Evolutionary conservation across 2,329 filamentous ascomycete genomes (phyloP).

Genomic region (Basipetospora chlamydospora): DNA sequence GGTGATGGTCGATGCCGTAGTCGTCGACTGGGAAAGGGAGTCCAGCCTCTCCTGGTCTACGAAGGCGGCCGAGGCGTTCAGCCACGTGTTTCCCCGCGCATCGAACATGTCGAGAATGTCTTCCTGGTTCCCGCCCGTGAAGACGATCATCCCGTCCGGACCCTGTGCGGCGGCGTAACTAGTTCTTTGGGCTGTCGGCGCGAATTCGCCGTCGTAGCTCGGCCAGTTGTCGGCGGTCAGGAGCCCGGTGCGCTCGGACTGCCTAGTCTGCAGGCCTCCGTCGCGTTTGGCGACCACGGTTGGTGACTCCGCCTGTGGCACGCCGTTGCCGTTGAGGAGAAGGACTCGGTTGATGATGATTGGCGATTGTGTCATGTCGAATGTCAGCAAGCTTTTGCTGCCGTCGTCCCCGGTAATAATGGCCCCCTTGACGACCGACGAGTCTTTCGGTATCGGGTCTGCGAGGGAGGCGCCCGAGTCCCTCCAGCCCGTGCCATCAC

Average conservation of each 20-base stretch:
- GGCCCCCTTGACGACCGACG: constrained; percentile 41
- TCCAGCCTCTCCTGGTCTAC: constrained; percentile 25
- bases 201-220: constrained; percentile 59
- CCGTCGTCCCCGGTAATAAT: constrained; percentile 59
- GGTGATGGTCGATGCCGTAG: constrained; percentile 10
- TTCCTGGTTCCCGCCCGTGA: constrained; percentile 58
- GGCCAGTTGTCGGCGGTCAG: constrained; percentile 56
- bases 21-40: constrained; percentile 10
- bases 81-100: constrained; percentile 60
- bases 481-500: constrained; percentile 46
- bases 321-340: constrained; percentile 47
- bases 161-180: constrained; percentile 60
- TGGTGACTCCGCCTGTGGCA: constrained; percentile 29
- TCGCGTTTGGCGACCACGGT: constrained; percentile 18
- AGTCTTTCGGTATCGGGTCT: constrained; percentile 42
- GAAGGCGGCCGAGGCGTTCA: constrained; percentile 54
- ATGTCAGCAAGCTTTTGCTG: constrained; percentile 65
- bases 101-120: constrained; percentile 67
- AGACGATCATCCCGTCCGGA: constrained; percentile 51
- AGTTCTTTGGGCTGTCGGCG: constrained; percentile 46
- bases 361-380: constrained; percentile 59
- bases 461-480: constrained; percentile 51
- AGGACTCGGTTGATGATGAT: constrained; percentile 60
- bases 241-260: constrained; percentile 9
- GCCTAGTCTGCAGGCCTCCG: neutral